phyloP scores from a whole-genome alignment of 768 basidiomycete genomes.

The Lactifluus hygrophoroides region DNA sequence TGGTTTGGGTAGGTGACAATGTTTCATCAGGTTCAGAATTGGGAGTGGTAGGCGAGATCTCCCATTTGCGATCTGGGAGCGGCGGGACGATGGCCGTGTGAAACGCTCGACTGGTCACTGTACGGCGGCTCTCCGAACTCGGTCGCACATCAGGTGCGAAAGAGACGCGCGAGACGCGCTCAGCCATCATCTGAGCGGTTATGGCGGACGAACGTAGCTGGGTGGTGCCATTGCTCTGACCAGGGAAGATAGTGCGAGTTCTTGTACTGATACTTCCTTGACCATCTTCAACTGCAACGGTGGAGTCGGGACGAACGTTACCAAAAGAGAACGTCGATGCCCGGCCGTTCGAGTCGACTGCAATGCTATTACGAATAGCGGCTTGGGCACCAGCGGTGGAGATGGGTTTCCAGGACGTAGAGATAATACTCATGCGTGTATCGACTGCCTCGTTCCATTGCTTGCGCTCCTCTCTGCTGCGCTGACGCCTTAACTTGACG shows the following conservation, averaged over 20 bases:
- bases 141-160: slow-evolving; percentile 56
- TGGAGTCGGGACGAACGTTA: slow-evolving; percentile 38
- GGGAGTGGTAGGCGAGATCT: slow-evolving; percentile 8
- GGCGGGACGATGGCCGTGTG: slow-evolving; percentile 35
- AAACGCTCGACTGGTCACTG: slow-evolving; percentile 35
- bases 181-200: slow-evolving; percentile 32
- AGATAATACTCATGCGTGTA: slow-evolving; percentile 78
- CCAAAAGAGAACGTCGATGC: slow-evolving; percentile 51
- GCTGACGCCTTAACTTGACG: slow-evolving; percentile 45
- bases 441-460: slow-evolving; percentile 62
- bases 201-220: slow-evolving; percentile 45
- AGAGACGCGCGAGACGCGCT: slow-evolving; percentile 54
- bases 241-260: slow-evolving; percentile 24
- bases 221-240: slow-evolving; percentile 28
- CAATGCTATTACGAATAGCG: slow-evolving; percentile 64
- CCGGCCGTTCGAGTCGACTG: slow-evolving; percentile 35
- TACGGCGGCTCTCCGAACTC: slow-evolving; percentile 37
- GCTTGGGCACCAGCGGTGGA: slow-evolving; percentile 60
- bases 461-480: slow-evolving; percentile 42
- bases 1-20: slow-evolving; percentile 38
- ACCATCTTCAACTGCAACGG: slow-evolving; percentile 37
- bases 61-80: slow-evolving; percentile 30
- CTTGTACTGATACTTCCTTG: slow-evolving; percentile 34
- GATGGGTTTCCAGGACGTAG: slow-evolving; percentile 68
- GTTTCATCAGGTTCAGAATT: slow-evolving; percentile 18